These are phyloP conservation scores for Ampelocalamus luodianensis DNA, from an alignment of 176 grass and related monocot species.

Conservation along the genomic window DNA sequence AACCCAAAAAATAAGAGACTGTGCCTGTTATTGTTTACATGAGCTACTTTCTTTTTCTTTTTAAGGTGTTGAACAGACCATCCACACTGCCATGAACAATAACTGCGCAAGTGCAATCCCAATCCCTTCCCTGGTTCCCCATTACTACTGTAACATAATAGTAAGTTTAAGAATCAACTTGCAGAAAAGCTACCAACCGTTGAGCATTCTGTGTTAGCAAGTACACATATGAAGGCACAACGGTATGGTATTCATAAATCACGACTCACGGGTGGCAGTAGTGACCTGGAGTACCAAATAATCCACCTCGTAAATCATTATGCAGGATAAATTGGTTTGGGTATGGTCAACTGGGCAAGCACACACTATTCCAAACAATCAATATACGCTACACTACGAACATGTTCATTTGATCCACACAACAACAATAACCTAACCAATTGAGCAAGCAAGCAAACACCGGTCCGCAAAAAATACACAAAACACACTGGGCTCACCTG, in stretches of 20 bases:
- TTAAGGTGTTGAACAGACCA: not conserved
- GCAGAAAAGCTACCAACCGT: not conserved
- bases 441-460: not conserved
- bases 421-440: not conserved
- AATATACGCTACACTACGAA: not conserved
- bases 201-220: not conserved
- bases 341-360: not conserved
- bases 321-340: not conserved
- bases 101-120: not conserved
- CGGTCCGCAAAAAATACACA: not conserved
- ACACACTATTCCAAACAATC: not conserved
- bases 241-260: not conserved
- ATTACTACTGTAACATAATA: not conserved
- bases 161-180: not conserved
- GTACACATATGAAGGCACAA: not conserved
- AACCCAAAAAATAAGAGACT: not conserved
- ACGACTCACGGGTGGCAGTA: not conserved
- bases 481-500: constrained; percentile 47
- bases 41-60: not conserved
- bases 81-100: not conserved
- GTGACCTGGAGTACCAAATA: not conserved
- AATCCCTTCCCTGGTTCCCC: not conserved
- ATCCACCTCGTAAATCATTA: not conserved
- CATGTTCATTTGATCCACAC: not conserved
- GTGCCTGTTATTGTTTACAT: not conserved